Evolutionary conservation across 2,329 filamentous ascomycete genomes (phyloP), one percentile per base, ranked within the genome.

Genomic region (Pseudogymnoascus destructans): DNA sequence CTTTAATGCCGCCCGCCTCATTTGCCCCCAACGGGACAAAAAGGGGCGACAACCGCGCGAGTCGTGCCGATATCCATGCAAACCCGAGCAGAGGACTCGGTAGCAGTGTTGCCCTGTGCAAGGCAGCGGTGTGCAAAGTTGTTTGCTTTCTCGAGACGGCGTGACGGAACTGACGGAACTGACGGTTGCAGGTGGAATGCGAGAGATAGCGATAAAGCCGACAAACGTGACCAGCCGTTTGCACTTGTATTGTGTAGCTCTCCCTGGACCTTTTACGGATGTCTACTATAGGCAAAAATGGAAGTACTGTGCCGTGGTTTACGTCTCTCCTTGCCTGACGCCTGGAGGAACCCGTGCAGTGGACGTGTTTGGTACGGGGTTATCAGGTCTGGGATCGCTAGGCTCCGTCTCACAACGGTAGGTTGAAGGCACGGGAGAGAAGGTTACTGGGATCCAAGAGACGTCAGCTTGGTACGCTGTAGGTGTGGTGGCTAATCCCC

Each of bases 401-500:
- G 46, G 25, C 25, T 52, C n/a, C 9, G 46, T 30, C 10, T n/a
- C n/a, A 52, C 23, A 52, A 52, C 30, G 6, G 15, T 52, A 52
- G 7, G 46, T 17, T 30, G 46, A 52, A 52, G 46, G 30, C 25
- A 19, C 25, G 25, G 46, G n/a, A 30, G 15, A 11, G n/a, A 52
- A 17, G 46, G 5, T 30, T 30, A 17, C 25, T 30, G 15, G 46
- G 25, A 52, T 52, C 46, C 46, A 52, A 11, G 46, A 52, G 25
- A 52, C 23, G 46, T 30, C 25, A 19, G 46, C 17, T 52, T 52
- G 46, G 46, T 52, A 30, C 25, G 25, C 23, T 30, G 25, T 17
- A 52, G 46, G 46, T 52, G 46, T 52, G 46, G 25, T 52, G 25
- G 46, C 46, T 30, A 52, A 52, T 52, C 46, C 46, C 46, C 46